phyloP scores from a whole-genome alignment of 768 basidiomycete species.

The Leccinum disarticulatum region DNA sequence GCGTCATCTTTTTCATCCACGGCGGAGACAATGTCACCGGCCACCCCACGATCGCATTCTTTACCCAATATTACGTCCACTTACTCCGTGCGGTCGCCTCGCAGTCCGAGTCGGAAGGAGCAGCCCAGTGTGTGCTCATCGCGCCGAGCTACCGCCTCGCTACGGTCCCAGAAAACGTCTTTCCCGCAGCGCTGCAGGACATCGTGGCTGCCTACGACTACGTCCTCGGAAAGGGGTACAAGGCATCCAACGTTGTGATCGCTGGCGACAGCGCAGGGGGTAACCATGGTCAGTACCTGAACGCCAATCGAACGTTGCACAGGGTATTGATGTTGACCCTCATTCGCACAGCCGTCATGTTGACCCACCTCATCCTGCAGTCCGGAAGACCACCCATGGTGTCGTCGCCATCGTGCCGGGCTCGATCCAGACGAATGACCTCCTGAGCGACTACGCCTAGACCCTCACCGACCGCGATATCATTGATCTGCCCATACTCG shows the following conservation, averaged over 20 bases:
- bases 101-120: neutral
- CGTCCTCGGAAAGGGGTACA: conserved; percentile 24
- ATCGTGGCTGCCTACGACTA: conserved; percentile 26
- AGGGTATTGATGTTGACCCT: no score
- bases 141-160: conserved; percentile 28
- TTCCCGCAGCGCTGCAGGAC: conserved; percentile 25
- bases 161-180: conserved; percentile 21
- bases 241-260: conserved; percentile 17
- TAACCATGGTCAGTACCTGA: conserved; percentile 20
- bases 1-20: no score
- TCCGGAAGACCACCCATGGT: conserved; percentile 48
- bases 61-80: no score
- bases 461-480: conserved; percentile 3
- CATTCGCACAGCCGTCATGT: conserved; percentile 15
- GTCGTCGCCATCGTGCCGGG: conserved; percentile 56
- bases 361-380: conserved; percentile 44
- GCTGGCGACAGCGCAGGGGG: conserved; percentile 29
- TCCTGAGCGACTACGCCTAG: conserved; percentile 2
- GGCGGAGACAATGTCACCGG: no score
- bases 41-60: no score
- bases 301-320: neutral
- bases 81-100: no score
- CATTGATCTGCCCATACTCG: neutral
- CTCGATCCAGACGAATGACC: conserved; percentile 6
- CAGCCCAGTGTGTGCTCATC: conserved; percentile 11